These are phyloP conservation scores for Biscutella auriculata DNA, from an alignment of 441 rosid genomes.

Conservation along the genomic window DNA sequence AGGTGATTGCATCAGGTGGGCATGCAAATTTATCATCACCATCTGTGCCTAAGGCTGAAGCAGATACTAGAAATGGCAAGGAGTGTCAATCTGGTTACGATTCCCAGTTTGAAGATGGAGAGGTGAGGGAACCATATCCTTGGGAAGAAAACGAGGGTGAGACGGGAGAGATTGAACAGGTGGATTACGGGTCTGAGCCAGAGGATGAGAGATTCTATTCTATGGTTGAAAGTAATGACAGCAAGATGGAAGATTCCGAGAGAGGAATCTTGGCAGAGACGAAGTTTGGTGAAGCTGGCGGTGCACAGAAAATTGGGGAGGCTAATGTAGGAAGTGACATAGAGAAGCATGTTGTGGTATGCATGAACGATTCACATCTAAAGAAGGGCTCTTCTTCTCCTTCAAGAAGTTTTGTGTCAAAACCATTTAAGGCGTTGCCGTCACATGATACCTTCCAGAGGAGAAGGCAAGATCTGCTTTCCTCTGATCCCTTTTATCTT, in stretches of 20 bases:
- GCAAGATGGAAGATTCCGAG: conserved; percentile 21
- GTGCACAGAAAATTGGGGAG: conserved; percentile 15
- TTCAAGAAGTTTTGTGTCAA: conserved; percentile 21
- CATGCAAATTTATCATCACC: background rate
- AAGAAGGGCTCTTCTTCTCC: conserved; percentile 20
- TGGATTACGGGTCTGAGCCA: conserved; percentile 42
- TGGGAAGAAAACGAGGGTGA: conserved; percentile 33
- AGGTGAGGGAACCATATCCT: conserved; percentile 40
- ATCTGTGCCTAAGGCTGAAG: background rate
- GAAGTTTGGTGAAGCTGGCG: conserved; percentile 12
- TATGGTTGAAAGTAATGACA: conserved; percentile 23
- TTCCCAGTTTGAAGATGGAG: conserved; percentile 56
- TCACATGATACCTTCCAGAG: conserved; percentile 12
- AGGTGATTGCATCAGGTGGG: conserved; percentile 19
- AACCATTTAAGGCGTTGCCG: conserved; percentile 20
- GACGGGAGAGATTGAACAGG: conserved; percentile 27
- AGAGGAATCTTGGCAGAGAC: conserved; percentile 7
- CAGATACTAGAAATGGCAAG: conserved; percentile 1
- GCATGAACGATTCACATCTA: conserved; percentile 14
- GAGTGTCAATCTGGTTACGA: conserved; percentile 39
- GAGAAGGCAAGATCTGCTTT: conserved; percentile 13
- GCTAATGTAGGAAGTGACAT: conserved; percentile 22
- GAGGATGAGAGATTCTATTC: conserved; percentile 29
- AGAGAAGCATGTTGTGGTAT: conserved; percentile 21
- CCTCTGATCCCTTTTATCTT: background rate